Conservation (phyloP, 129 eudicot species). For the Ambrosia trifida region DNA sequence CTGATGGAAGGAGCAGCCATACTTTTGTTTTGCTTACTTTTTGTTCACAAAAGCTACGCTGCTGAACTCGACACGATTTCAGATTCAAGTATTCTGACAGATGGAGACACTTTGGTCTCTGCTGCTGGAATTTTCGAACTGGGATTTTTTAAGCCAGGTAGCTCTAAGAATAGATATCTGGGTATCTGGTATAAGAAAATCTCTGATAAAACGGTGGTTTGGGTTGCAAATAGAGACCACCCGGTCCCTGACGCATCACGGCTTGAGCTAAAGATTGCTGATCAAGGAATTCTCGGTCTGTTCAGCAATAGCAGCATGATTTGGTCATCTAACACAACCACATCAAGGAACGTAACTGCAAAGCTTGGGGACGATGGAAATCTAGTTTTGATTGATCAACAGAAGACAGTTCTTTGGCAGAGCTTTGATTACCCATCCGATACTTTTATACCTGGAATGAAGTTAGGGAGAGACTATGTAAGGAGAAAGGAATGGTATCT, state of each 20-base stretch:
- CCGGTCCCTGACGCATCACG: neutral
- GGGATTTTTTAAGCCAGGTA: neutral
- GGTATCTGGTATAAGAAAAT: neutral
- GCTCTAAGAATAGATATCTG: neutral
- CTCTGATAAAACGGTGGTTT: neutral
- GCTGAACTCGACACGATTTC: neutral
- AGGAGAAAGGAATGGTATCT: neutral
- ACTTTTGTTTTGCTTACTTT: neutral
- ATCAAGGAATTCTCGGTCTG: neutral
- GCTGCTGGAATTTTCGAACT: neutral
- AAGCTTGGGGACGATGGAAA: neutral
- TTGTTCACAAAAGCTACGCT: neutral
- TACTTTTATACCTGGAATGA: neutral
- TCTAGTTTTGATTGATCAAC: neutral
- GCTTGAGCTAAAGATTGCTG: neutral
- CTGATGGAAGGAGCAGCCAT: neutral
- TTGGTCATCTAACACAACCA: neutral
- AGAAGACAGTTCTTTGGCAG: neutral
- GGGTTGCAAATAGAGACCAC: conserved; percentile 1
- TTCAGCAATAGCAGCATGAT: neutral
- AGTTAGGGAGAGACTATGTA: neutral
- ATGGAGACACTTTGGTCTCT: neutral
- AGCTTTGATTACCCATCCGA: neutral
- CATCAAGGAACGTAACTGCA: neutral
- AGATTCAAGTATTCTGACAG: neutral